Conservation (phyloP, 2,329 filamentous ascomycete species). For the Didymella segeticola region DNA sequence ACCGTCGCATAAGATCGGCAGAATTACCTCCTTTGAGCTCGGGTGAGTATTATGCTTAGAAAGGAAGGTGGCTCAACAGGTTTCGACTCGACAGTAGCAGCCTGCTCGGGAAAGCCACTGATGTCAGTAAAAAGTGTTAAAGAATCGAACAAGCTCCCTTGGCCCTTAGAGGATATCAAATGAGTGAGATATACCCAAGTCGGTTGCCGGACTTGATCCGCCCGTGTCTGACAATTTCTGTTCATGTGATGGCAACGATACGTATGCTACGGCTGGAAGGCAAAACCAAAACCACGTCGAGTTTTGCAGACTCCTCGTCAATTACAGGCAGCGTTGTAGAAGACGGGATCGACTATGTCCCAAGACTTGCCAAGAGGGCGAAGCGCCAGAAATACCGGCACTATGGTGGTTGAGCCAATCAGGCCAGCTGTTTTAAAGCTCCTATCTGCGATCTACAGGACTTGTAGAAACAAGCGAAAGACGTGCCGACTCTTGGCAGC, state of each 20-base stretch:
- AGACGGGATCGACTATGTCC: neutral
- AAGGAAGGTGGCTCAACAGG: neutral
- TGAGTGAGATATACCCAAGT: too few relatives aligned
- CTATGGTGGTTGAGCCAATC: slow-evolving; percentile 12
- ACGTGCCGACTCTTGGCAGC: slow-evolving; percentile 19
- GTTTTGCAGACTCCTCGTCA: neutral
- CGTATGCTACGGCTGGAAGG: too few relatives aligned
- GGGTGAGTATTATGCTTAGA: neutral
- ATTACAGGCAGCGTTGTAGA: neutral
- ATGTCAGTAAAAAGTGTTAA: neutral
- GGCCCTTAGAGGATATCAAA: too few relatives aligned
- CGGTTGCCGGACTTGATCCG: too few relatives aligned
- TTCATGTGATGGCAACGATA: too few relatives aligned
- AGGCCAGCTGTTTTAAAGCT: neutral
- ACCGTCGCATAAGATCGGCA: too few relatives aligned
- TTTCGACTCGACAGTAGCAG: too few relatives aligned
- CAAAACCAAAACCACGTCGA: neutral
- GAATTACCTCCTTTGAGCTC: too few relatives aligned
- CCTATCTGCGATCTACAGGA: slow-evolving; percentile 14
- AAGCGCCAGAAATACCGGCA: neutral
- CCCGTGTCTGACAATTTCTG: too few relatives aligned
- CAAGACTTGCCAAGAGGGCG: neutral
- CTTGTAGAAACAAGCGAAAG: slow-evolving; percentile 18
- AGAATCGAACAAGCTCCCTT: neutral
- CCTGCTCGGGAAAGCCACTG: neutral